Evolutionary conservation across 1,284 basidiomycete genomes (phyloP).

Genomic region (Meira nashicola): DNA sequence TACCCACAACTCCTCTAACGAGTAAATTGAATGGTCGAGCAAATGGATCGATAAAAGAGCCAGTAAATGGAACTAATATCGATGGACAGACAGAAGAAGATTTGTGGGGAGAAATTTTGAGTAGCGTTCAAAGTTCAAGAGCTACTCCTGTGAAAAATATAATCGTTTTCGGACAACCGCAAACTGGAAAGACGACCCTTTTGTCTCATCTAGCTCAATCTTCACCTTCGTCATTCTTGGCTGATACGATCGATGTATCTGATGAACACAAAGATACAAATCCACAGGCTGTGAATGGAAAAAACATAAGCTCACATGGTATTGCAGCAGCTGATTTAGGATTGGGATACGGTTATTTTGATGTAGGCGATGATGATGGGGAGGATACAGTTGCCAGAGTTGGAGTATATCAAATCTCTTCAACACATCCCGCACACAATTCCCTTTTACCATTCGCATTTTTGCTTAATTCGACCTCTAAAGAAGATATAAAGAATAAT

Average conservation of each 20-base stretch:
- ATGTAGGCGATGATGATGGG: slow-evolving; percentile 41
- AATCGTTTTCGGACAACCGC: slow-evolving; percentile 61
- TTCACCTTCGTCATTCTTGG: no score
- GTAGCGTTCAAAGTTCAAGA: slow-evolving; percentile 76
- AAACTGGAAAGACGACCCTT: not conserved
- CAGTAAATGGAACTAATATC: no score
- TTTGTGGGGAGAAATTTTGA: slow-evolving; percentile 83
- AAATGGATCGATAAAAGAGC: no score
- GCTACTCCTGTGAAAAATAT: slow-evolving; percentile 81
- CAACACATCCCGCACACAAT: slow-evolving; percentile 67
- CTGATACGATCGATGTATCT: no score
- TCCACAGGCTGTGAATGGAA: not conserved
- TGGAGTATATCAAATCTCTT: slow-evolving; percentile 82
- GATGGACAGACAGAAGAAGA: slow-evolving; percentile 54
- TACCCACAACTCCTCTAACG: no score
- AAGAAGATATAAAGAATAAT: not conserved
- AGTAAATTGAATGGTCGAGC: no score
- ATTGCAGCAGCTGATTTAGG: slow-evolving; percentile 23
- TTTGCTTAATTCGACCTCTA: slow-evolving; percentile 58
- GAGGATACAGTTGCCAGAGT: slow-evolving; percentile 55
- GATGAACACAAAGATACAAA: not conserved
- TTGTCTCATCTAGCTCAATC: no score
- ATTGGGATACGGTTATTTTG: slow-evolving; percentile 42
- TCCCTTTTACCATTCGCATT: slow-evolving; percentile 77
- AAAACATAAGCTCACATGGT: slow-evolving; percentile 3